Evolutionary conservation across 495 filamentous ascomycete genomes (phyloP).

Genomic region (Aspergillus ostianus): DNA sequence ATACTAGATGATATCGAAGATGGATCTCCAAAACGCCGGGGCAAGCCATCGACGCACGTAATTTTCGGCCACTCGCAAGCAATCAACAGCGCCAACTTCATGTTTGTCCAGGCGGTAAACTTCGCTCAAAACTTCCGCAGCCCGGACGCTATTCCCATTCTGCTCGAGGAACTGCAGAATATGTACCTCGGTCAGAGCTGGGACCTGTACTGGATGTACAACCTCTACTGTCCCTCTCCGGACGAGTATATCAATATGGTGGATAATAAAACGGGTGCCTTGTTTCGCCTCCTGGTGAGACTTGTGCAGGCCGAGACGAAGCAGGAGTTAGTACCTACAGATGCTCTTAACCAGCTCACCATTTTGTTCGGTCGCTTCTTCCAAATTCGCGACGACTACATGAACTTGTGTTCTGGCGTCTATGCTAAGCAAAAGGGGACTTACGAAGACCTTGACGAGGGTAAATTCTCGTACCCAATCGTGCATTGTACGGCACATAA

Average conservation of each 20-base stretch:
- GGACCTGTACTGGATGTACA: slow-evolving; percentile 31
- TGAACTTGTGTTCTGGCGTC: too few relatives aligned
- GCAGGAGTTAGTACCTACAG: too few relatives aligned
- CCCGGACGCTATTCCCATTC: too few relatives aligned
- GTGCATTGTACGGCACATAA: too few relatives aligned
- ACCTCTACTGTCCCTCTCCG: slow-evolving; percentile 21
- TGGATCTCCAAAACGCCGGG: slow-evolving; percentile 68
- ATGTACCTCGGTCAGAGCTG: slow-evolving; percentile 28
- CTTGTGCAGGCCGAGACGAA: slow-evolving; percentile 23
- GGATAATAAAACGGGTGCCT: slow-evolving; percentile 29
- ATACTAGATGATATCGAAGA: slow-evolving; percentile 51
- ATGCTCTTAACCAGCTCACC: too few relatives aligned
- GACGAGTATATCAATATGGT: slow-evolving; percentile 32
- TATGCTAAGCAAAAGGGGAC: too few relatives aligned
- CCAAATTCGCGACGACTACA: too few relatives aligned
- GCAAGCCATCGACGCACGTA: slow-evolving; percentile 75
- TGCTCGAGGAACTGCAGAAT: slow-evolving; percentile 21
- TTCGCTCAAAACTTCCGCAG: slow-evolving; percentile 28
- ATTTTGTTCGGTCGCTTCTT: too few relatives aligned
- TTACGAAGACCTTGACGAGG: too few relatives aligned
- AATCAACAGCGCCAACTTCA: slow-evolving; percentile 87
- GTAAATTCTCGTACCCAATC: too few relatives aligned
- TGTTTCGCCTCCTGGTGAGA: slow-evolving; percentile 25
- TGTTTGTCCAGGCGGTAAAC: slow-evolving; percentile 76
- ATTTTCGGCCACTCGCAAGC: slow-evolving; percentile 87